These are phyloP conservation scores for Tulasnella sp. DNA, from an alignment of 768 basidiomycete genomes.

Conservation along the genomic window DNA sequence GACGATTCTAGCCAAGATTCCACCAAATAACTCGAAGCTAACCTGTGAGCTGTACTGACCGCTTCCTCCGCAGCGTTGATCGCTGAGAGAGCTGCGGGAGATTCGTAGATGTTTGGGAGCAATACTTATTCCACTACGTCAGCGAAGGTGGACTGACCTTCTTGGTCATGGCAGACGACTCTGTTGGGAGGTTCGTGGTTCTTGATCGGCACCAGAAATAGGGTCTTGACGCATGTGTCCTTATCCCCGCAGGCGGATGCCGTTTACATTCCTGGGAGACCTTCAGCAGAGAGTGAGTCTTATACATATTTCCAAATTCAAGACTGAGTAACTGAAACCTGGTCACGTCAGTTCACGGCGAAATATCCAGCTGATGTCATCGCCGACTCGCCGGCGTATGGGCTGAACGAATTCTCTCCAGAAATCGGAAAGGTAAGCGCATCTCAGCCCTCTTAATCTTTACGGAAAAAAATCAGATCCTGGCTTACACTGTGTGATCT, in stretches of 20 bases:
- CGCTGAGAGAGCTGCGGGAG: conserved; percentile 43
- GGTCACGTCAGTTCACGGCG: conserved; percentile 26
- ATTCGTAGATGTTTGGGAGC: conserved; percentile 70
- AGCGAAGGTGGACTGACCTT: conserved; percentile 79
- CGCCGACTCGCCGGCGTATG: conserved; percentile 27
- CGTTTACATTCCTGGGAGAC: conserved; percentile 85
- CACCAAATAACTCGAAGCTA: conserved; percentile 65
- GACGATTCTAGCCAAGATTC: conserved; percentile 89
- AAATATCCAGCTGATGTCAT: conserved; percentile 27
- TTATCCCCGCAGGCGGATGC: conserved; percentile 52
- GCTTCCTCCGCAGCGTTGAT: neutral
- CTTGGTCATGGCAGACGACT: conserved; percentile 91
- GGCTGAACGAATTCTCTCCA: conserved; percentile 28
- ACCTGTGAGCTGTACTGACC: conserved; percentile 24
- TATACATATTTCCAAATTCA: neutral
- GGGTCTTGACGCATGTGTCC: neutral
- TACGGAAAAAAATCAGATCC: too few relatives aligned
- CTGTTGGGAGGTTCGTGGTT: conserved; percentile 62
- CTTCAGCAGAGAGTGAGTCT: conserved; percentile 43
- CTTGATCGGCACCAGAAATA: neutral
- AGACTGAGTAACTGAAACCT: neutral
- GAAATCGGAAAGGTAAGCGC: conserved; percentile 28
- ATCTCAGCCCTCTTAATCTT: too few relatives aligned
- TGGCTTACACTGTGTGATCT: too few relatives aligned
- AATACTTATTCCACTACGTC: conserved; percentile 90